Evolutionary conservation across 176 grass and related monocot genomes (phyloP), one percentile per base, ranked within the genome.

Genomic region (Aegilops bicornis): DNA sequence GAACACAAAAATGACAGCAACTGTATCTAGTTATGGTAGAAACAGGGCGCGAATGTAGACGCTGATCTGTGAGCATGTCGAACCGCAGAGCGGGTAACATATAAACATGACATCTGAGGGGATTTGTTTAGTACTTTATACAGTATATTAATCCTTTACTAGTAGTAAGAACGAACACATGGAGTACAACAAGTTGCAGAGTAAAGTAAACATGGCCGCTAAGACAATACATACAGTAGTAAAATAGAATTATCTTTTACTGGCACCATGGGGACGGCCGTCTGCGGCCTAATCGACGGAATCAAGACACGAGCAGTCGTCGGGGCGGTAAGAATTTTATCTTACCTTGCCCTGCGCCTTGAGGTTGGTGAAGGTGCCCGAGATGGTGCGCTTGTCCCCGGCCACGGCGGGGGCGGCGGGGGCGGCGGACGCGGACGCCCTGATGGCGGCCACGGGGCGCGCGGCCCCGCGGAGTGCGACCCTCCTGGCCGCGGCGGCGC

Each of bases 321-420:
- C 6, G 81, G 2, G 62, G 42, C 10, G 35, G 39, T 3, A 20
- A 8, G 56, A 9, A 1, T n/a, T n/a, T n/a, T 9, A 29, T n/a
- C 76, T 61, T 19, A 94, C 94, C 91, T 92, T 96, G 24, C 94
- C 94, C 84, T 87, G 79, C 85, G 79, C 83, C 90, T 33, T 91
- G 79, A 96, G 94, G 63, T 88, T 89, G 59, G 91, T 71, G 89
- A 96, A 96, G 10, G 91, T 92, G n/a, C 92, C 89, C 7, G 94
- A 93, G 85, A 96, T 96, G 87, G 63, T 82, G 66, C 71, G 67
- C 77, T 79, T 84, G 24, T 74, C 78, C 56, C 76, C 67, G 19
- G 84, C 87, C 13, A 86, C 79, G 37, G 76, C 47, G 0, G 83
- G 61, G 0, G 61, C 70, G 19, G 88, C 20, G 0, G 61, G 62